Evolutionary conservation across 2,329 filamentous ascomycete genomes (phyloP).

Genomic region (Pseudogymnoascus sp.): DNA sequence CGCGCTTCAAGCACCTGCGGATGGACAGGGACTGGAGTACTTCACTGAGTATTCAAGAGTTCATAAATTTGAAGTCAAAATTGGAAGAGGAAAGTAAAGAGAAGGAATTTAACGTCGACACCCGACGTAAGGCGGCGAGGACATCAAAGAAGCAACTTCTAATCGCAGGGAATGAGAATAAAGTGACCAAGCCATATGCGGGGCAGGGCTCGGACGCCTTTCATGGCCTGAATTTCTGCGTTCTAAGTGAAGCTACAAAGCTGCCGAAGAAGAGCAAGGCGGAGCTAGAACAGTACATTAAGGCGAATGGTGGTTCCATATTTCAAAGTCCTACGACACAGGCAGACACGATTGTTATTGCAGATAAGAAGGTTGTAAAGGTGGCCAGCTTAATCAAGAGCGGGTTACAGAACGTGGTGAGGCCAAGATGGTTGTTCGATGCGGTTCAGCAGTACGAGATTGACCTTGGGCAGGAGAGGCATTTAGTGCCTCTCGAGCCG

Average conservation of each 20-base stretch:
- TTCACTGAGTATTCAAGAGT: conserved; percentile 70
- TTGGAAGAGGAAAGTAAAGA: conserved; percentile 64
- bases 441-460: conserved; percentile 44
- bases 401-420: conserved; percentile 62
- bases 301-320: conserved; percentile 71
- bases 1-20: conserved; percentile 73
- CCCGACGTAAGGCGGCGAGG: conserved; percentile 43
- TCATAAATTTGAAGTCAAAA: conserved; percentile 59
- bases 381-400: conserved; percentile 74
- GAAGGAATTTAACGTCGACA: conserved; percentile 71
- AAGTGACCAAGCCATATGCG: conserved; percentile 42
- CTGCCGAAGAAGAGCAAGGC: conserved; percentile 68
- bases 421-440: conserved; percentile 75
- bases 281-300: conserved; percentile 73
- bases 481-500: conserved; percentile 52
- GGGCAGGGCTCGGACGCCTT: conserved; percentile 59
- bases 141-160: conserved; percentile 55
- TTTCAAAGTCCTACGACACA: conserved; percentile 62
- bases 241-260: conserved; percentile 66
- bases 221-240: conserved; percentile 67
- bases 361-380: conserved; percentile 72
- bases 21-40: conserved; percentile 79
- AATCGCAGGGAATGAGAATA: conserved; percentile 61
- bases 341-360: conserved; percentile 60
- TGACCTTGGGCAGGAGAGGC: conserved; percentile 37